phyloP scores from a whole-genome alignment of 1,139 yeast genomes.

The Hanseniaspora sp. region DNA sequence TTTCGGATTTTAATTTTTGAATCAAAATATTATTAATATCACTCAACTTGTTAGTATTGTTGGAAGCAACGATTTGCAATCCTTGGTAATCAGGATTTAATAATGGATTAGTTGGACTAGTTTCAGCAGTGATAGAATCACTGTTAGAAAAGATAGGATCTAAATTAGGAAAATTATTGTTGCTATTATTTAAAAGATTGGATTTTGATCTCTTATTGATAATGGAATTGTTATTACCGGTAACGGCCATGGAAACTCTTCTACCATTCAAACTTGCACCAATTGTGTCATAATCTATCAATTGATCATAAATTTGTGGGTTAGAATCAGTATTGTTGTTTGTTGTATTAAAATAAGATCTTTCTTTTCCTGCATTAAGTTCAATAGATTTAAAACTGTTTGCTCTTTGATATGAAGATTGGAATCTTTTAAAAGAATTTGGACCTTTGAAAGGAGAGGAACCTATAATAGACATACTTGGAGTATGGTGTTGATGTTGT shows the following conservation, averaged over 20 bases:
- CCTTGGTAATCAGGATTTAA: slow-evolving; percentile 21
- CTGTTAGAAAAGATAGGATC: background rate
- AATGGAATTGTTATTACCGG: slow-evolving; percentile 23
- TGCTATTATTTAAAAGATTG: slow-evolving; percentile 4
- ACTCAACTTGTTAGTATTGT: slow-evolving; percentile 19
- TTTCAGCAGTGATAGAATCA: slow-evolving; percentile 17
- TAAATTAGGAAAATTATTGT: background rate
- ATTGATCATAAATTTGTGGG: slow-evolving; percentile 29
- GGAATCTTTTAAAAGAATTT: slow-evolving; percentile 65
- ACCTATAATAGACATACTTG: slow-evolving; percentile 21
- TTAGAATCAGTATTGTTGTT: slow-evolving; percentile 31
- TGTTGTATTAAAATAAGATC: slow-evolving; percentile 42
- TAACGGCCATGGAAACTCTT: slow-evolving; percentile 41
- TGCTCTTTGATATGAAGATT: slow-evolving; percentile 67
- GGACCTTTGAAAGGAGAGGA: slow-evolving; percentile 40
- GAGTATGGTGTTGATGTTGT: slow-evolving; percentile 20
- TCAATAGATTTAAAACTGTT: slow-evolving; percentile 55
- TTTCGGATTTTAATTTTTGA: slow-evolving; percentile 55
- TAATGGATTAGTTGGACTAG: slow-evolving; percentile 17
- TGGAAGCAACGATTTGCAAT: slow-evolving; percentile 22
- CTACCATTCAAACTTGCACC: slow-evolving; percentile 57
- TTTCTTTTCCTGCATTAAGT: slow-evolving; percentile 31
- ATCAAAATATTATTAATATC: slow-evolving; percentile 28
- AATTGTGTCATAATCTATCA: slow-evolving; percentile 62
- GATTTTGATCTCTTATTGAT: slow-evolving; percentile 21